These are phyloP conservation scores for Tulasnella sp. DNA, from an alignment of 768 basidiomycete genomes.

Conservation along the genomic window DNA sequence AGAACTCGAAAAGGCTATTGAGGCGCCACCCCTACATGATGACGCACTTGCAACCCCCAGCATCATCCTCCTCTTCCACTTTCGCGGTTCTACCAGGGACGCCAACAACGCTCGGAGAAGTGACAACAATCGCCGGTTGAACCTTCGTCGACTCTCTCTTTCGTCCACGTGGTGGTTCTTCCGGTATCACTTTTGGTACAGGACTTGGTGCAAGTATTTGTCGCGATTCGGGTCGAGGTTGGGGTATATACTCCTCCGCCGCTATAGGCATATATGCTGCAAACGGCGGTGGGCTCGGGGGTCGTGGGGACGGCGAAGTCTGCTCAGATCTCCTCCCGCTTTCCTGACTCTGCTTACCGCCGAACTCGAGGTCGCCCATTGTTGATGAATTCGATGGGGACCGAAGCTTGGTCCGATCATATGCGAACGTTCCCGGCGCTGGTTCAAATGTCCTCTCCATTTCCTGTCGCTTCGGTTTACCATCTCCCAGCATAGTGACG, in stretches of 20 bases:
- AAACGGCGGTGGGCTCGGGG: constrained; percentile 49
- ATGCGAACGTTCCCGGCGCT: constrained; percentile 76
- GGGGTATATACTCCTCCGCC: not conserved
- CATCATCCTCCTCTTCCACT: constrained; percentile 39
- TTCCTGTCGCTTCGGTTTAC: not conserved
- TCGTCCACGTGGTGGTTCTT: constrained; percentile 7
- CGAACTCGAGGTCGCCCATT: constrained; percentile 21
- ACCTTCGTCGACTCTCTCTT: constrained; percentile 17
- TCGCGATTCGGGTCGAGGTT: constrained; percentile 22
- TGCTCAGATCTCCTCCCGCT: constrained; percentile 23
- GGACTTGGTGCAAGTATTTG: constrained; percentile 18
- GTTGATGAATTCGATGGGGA: constrained; percentile 16
- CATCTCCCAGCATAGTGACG: constrained; percentile 31
- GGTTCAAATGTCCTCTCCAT: constrained; percentile 2
- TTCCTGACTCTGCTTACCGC: constrained; percentile 20
- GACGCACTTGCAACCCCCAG: constrained; percentile 72
- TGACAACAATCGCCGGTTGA: constrained; percentile 17
- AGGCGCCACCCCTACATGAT: constrained; percentile 50
- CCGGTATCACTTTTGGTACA: not conserved
- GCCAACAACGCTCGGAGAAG: constrained; percentile 12
- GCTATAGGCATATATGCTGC: constrained; percentile 38
- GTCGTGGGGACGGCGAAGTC: constrained; percentile 10
- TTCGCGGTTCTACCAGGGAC: constrained; percentile 11
- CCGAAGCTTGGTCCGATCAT: constrained; percentile 57
- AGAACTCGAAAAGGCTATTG: not conserved